Evolutionary conservation across 805 yeast genomes (phyloP), one percentile per base, ranked within the genome.

Genomic region (Candida methanosorbosa): DNA sequence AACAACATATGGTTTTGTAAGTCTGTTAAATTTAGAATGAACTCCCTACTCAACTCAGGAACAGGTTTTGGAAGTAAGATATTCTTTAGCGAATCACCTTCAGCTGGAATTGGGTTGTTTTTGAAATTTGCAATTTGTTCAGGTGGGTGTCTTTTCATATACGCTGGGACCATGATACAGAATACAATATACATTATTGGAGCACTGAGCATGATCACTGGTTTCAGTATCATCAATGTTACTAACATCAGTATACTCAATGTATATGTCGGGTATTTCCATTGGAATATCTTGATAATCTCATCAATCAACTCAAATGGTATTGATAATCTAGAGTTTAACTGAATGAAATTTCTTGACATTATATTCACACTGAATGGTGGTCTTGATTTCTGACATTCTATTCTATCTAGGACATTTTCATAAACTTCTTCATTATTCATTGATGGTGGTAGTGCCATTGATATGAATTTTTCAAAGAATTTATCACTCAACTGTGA

Each of bases 1-100:
- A 77, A 48, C 21, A 78, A 50, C 84, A 82, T 78, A 48, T 77
- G 80, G 51, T 86, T 86, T 50, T 86, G 95, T 38, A 85, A 62
- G 59, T 86, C 95, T 1, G 94, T 83, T 46, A 83, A 62, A 51
- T 86, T 86, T 37, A 85, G 51, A 16, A 80, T 56, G 50, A 85
- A 86, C 51, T 86, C 95, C 36, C 82, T 65, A 22, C 88, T 78
- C 33, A 82, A 64, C 53, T 85, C 86, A 4, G 88, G 81, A 7
- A 78, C 82, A 0, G 94, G 92, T 40, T 72, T 73, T 3, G 86
- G 83, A 3, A 68, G 48, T 23, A 61, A 68, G 18, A 72, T 65
- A 11, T 63, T 61, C 29, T 61, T 46, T 27, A 81, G 45, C 1
- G 75, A 68, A 4, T 75, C 75, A 1, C 75, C 78, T 20, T 65